These are phyloP conservation scores for Echria macrotheca DNA, from an alignment of 495 filamentous ascomycete species.

Conservation along the genomic window DNA sequence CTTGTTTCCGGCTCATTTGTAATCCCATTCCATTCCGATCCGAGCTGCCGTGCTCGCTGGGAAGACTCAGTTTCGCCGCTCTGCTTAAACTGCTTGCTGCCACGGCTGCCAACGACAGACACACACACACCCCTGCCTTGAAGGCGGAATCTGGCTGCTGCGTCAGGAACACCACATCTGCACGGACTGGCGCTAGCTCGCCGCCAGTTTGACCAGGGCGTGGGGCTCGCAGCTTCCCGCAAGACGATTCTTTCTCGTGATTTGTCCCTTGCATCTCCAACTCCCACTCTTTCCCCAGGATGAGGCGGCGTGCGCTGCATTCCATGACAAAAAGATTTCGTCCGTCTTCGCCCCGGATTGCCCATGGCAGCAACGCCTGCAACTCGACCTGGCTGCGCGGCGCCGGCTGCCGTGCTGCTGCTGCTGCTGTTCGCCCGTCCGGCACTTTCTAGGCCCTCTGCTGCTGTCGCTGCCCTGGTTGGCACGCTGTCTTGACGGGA, in stretches of 20 bases:
- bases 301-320: conserved; percentile 21
- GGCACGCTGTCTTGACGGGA: conserved; percentile 10
- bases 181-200: conserved; percentile 16
- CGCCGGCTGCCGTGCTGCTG: neutral
- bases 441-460: neutral
- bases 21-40: too few species aligned
- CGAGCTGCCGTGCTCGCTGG: neutral
- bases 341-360: conserved; percentile 3
- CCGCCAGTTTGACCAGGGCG: conserved; percentile 18
- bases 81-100: too few species aligned
- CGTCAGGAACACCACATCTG: conserved; percentile 22
- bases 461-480: neutral
- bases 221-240: conserved; percentile 22
- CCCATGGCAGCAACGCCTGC: conserved; percentile 2
- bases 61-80: neutral
- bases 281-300: conserved; percentile 30
- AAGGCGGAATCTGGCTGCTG: neutral
- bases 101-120: neutral
- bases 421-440: too few species aligned
- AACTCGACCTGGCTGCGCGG: neutral
- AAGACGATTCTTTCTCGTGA: conserved; percentile 21
- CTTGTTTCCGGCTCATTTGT: too few species aligned
- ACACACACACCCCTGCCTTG: neutral
- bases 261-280: conserved; percentile 31
- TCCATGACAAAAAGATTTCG: conserved; percentile 34